phyloP scores from a whole-genome alignment of 2,329 filamentous ascomycete species.

The Aspergillus carbonarius region DNA sequence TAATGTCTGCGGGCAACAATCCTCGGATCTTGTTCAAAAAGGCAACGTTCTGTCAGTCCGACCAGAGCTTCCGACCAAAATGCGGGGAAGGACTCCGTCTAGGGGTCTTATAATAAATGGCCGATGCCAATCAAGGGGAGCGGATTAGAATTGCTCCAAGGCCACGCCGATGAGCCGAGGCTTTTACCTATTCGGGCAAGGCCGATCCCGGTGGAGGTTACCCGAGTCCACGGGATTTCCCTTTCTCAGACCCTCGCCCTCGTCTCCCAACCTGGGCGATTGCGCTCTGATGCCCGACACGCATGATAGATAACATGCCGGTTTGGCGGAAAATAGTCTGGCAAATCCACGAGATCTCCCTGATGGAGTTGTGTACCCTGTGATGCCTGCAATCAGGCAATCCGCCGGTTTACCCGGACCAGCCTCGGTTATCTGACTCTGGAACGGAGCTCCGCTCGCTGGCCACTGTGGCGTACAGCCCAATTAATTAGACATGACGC shows the following conservation, averaged over 20 bases:
- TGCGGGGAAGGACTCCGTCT: neutral
- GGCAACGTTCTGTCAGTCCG: neutral
- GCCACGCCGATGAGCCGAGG: slow-evolving; percentile 12
- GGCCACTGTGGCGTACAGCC: too few relatives aligned
- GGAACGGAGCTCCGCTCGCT: neutral
- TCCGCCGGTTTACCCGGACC: neutral
- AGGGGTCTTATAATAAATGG: neutral
- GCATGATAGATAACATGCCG: too few relatives aligned
- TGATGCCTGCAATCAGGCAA: neutral
- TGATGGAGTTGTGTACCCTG: neutral
- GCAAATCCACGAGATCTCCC: neutral
- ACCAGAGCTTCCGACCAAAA: neutral
- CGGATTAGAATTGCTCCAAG: slow-evolving; percentile 11
- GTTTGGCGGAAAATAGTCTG: neutral
- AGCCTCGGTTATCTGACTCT: neutral
- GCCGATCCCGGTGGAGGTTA: neutral
- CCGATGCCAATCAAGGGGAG: slow-evolving; percentile 14
- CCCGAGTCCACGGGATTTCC: neutral
- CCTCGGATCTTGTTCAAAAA: neutral
- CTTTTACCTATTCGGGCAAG: slow-evolving; percentile 12
- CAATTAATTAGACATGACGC: too few relatives aligned
- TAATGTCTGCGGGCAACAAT: neutral
- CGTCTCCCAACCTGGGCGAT: neutral
- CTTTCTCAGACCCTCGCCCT: neutral
- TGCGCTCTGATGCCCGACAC: too few relatives aligned